These are phyloP conservation scores for Chenopodium album DNA, from an alignment of 148 eudicot genomes.

Conservation along the genomic window DNA sequence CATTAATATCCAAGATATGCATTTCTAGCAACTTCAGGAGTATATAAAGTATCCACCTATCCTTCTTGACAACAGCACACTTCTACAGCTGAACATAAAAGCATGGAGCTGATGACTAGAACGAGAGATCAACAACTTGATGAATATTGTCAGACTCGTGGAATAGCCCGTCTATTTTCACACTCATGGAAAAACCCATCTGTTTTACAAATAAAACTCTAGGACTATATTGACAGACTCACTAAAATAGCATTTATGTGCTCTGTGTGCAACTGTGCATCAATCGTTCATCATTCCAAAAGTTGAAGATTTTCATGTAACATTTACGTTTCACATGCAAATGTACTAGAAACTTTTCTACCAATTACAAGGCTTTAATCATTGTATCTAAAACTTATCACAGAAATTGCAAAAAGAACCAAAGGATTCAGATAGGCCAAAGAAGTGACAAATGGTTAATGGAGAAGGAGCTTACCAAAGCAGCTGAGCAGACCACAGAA, in stretches of 20 bases:
- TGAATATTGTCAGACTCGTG: background rate
- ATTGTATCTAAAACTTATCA: background rate
- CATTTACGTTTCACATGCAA: no score
- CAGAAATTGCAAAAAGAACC: background rate
- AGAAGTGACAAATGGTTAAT: background rate
- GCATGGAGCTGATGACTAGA: background rate
- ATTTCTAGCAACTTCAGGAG: background rate
- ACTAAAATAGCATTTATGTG: no score
- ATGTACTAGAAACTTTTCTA: background rate
- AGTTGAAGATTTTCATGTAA: no score
- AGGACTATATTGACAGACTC: background rate
- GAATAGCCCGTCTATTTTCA: background rate
- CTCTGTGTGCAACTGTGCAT: no score
- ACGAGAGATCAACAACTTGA: background rate
- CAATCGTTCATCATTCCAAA: no score
- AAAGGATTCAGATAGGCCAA: background rate
- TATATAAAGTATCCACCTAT: background rate
- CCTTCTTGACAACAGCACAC: background rate
- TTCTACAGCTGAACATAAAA: background rate
- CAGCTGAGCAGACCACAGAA: slow-evolving; percentile 31
- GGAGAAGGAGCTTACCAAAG: slow-evolving; percentile 28
- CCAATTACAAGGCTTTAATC: background rate
- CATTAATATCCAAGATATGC: background rate
- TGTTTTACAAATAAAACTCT: background rate
- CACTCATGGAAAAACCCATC: background rate